Percentiles rank a stretch among this genome's conserved stretches.
Evolutionary conservation across 768 basidiomycete species (phyloP).

Genomic region (Fomitopsis pulvina): DNA sequence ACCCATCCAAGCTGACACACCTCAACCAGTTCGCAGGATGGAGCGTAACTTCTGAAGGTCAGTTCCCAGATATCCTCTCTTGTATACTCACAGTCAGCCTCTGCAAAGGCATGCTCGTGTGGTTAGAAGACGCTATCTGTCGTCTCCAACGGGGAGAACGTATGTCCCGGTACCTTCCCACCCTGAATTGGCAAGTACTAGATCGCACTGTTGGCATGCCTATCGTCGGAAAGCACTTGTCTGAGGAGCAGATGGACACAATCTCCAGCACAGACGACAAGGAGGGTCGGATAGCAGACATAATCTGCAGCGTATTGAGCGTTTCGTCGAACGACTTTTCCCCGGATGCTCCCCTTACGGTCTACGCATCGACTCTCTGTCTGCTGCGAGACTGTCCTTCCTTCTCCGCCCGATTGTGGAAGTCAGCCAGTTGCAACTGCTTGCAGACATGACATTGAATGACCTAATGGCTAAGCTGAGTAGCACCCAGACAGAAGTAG

Average conservation of each 20-base stretch:
- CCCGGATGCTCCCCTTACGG: constrained; percentile 31
- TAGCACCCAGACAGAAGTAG: not conserved
- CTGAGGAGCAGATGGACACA: not conserved
- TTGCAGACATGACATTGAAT: constrained; percentile 26
- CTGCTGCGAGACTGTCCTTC: constrained; percentile 30
- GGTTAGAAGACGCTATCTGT: constrained; percentile 25
- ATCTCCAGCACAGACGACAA: not conserved
- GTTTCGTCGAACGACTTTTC: constrained; percentile 29
- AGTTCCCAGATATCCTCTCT: not conserved
- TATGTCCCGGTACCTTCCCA: constrained; percentile 25
- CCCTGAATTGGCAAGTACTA: constrained; percentile 25
- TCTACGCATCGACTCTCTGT: constrained; percentile 37
- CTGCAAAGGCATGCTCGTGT: constrained; percentile 19
- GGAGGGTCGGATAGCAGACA: constrained; percentile 2
- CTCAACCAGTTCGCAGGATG: not conserved
- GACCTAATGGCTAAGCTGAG: constrained; percentile 17
- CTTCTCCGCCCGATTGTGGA: constrained; percentile 24
- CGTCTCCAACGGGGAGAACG: constrained; percentile 14
- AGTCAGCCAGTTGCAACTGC: constrained; percentile 30
- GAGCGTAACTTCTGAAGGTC: constrained; percentile 6
- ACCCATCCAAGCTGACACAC: not conserved
- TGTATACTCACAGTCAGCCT: not conserved
- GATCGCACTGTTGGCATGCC: constrained; percentile 3
- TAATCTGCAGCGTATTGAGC: constrained; percentile 21
- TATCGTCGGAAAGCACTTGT: not conserved